Conservation (phyloP, 2,329 filamentous ascomycete species). For the Trichoderma simmonsii region DNA sequence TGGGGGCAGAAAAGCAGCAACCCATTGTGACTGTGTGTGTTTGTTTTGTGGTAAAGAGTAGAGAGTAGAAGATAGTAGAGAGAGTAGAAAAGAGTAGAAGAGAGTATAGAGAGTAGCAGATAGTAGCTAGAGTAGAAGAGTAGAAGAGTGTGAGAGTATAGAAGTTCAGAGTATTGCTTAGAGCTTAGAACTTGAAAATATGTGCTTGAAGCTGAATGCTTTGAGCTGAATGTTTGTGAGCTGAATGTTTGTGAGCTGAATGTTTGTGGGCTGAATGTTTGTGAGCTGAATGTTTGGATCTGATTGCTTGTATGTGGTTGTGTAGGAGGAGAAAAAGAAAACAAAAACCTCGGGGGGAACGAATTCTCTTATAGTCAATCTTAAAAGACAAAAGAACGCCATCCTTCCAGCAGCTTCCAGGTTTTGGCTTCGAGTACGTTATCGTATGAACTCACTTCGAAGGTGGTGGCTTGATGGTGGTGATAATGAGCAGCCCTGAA, state of each 20-base stretch:
- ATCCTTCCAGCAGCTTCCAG: background rate
- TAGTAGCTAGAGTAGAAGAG: no score
- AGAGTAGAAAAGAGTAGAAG: no score
- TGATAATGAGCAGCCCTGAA: background rate
- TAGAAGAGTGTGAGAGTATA: background rate
- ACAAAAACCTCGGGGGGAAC: background rate
- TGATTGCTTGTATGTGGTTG: background rate
- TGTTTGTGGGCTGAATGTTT: no score
- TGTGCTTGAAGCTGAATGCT: no score
- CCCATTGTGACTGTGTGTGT: background rate
- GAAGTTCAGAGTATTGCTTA: background rate
- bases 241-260: no score
- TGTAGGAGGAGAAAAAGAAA: background rate
- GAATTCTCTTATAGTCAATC: background rate
- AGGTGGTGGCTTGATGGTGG: background rate
- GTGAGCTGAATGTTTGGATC: no score
- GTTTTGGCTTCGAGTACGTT: background rate
- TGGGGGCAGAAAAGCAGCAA: background rate
- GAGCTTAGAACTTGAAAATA: no score
- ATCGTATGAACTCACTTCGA: background rate
- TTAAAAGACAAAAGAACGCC: background rate
- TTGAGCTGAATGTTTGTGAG: background rate
- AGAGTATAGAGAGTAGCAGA: no score
- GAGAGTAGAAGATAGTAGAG: no score
- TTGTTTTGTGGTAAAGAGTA: background rate